Percentiles rank a stretch among this genome's conserved stretches.
phyloP scores from a whole-genome alignment of 768 basidiomycete genomes.

The Amanita thiersii region DNA sequence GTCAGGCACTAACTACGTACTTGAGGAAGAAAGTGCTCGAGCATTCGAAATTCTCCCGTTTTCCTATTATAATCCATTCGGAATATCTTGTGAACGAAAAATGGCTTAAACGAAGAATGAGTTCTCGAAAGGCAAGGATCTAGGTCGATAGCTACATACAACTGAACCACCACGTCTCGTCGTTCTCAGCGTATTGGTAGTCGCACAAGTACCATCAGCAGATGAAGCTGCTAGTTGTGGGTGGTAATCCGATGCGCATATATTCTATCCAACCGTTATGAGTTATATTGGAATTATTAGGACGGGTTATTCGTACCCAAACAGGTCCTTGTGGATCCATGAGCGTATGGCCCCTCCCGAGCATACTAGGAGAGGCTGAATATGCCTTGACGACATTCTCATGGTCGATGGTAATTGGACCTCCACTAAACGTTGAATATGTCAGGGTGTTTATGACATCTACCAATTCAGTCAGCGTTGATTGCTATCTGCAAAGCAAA shows the following conservation, averaged over 20 bases:
- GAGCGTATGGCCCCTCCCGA: conserved; percentile 65
- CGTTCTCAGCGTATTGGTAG: conserved; percentile 62
- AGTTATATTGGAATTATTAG: background rate
- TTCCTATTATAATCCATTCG: conserved; percentile 83
- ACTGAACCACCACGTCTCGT: conserved; percentile 66
- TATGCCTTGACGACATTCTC: conserved; percentile 76
- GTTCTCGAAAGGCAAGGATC: background rate
- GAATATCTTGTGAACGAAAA: conserved; percentile 72
- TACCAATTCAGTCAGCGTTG: conserved; percentile 21
- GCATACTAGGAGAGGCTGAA: conserved; percentile 61
- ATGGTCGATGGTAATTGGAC: conserved; percentile 72
- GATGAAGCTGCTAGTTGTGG: conserved; percentile 77
- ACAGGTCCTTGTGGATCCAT: conserved; percentile 73
- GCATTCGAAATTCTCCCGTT: conserved; percentile 71
- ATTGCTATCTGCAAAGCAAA: conserved; percentile 3
- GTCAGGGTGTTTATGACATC: conserved; percentile 65
- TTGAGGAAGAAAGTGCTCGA: conserved; percentile 79
- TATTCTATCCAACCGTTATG: conserved; percentile 36
- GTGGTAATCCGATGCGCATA: conserved; percentile 78
- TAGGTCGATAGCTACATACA: conserved; percentile 32
- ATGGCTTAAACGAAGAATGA: conserved; percentile 39
- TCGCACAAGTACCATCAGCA: conserved; percentile 75
- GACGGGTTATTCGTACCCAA: conserved; percentile 51
- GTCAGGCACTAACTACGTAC: conserved; percentile 22
- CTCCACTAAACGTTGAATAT: conserved; percentile 62